Conservation (phyloP, 345 rosid species). For the Brassica nigra region DNA sequence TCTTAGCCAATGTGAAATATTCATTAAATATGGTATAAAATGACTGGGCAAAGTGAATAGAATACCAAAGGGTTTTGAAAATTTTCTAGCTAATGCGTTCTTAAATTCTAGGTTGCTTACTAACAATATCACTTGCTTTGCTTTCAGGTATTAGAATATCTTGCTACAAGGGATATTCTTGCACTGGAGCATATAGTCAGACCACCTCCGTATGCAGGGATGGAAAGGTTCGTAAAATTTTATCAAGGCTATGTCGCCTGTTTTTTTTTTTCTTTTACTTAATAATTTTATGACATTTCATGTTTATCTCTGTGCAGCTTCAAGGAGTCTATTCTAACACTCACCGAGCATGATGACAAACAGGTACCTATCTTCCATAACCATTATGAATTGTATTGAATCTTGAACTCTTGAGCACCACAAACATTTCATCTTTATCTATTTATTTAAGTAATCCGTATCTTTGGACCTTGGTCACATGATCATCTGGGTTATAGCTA, state of each 20-base stretch:
- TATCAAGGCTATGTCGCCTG: not conserved
- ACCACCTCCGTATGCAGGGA: constrained; percentile 49
- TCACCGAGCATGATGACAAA: constrained; percentile 93
- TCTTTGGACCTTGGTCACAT: not conserved
- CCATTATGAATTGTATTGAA: constrained; percentile 2
- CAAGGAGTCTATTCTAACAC: constrained; percentile 76
- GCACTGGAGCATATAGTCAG: constrained; percentile 3
- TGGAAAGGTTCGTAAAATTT: constrained; percentile 66
- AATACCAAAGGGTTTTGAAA: not conserved
- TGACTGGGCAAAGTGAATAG: constrained; percentile 9
- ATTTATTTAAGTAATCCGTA: constrained; percentile 5
- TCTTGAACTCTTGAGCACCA: constrained; percentile 13
- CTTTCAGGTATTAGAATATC: constrained; percentile 84
- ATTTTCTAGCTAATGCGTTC: not conserved
- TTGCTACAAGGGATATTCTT: constrained; percentile 59
- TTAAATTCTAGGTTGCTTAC: constrained; percentile 15
- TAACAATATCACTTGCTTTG: constrained; percentile 1
- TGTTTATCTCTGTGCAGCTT: constrained; percentile 63
- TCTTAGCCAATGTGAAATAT: constrained; percentile 3
- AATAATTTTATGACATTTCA: constrained; percentile 23
- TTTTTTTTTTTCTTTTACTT: constrained; percentile 8
- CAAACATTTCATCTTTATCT: not conserved
- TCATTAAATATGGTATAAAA: constrained; percentile 5
- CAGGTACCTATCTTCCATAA: constrained; percentile 54
- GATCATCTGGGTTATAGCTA: not conserved